Conservation (phyloP, 2,329 filamentous ascomycete genomes). For the Phyllosticta ampelicida region DNA sequence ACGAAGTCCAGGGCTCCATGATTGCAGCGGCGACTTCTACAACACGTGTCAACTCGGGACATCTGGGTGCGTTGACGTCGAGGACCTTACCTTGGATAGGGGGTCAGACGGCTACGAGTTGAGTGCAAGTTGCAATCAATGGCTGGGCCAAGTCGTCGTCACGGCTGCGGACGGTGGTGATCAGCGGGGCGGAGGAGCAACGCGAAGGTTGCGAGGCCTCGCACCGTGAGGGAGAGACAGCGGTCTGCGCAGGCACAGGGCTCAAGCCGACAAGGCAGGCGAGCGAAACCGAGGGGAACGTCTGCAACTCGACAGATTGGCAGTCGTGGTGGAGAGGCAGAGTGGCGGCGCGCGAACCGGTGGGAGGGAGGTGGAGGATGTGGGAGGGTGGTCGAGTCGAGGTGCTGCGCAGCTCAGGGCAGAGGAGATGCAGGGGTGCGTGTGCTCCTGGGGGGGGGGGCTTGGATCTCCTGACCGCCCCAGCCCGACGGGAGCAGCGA, state of each 20-base stretch:
- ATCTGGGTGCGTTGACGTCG: conserved; percentile 4
- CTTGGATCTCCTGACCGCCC: background rate
- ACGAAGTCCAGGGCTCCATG: conserved; percentile 17
- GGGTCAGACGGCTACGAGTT: background rate
- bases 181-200: background rate
- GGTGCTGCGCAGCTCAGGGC: background rate
- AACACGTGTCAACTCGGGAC: background rate
- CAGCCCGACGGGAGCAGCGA: background rate
- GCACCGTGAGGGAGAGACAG: background rate
- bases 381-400: background rate
- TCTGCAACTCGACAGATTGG: background rate
- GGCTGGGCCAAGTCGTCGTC: background rate
- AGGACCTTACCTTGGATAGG: background rate
- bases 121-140: background rate
- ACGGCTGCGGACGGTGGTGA: background rate
- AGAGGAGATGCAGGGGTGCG: conserved; percentile 2
- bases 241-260: background rate
- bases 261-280: background rate
- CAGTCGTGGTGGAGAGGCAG: background rate
- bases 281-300: background rate
- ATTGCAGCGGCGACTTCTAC: background rate
- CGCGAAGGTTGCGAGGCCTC: background rate
- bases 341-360: background rate
- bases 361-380: background rate
- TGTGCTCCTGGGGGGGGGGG: background rate